A percentile compares a stretch with the other conserved stretches of the same genome.
These are phyloP conservation scores for Huntiella moniliformis DNA, from an alignment of 2,329 filamentous ascomycete species.

Conservation along the genomic window DNA sequence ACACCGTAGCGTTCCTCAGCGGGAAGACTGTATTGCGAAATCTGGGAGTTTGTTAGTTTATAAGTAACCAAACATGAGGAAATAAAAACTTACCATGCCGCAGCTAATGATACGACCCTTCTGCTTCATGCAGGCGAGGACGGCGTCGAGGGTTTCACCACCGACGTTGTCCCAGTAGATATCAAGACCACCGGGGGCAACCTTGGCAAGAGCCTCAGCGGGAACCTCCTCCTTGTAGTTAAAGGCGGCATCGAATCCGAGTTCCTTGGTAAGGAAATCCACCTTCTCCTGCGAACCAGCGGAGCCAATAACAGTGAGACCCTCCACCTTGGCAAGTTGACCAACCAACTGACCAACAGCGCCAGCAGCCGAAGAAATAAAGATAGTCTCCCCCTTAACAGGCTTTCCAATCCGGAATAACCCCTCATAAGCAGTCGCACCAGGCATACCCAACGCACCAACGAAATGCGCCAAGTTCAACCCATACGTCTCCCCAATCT, in stretches of 20 bases:
- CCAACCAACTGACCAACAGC: conserved; percentile 71
- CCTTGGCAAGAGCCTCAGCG: conserved; percentile 43
- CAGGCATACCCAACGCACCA: conserved; percentile 45
- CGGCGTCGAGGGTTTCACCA: conserved; percentile 31
- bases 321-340: conserved; percentile 66
- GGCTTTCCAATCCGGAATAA: conserved; percentile 45
- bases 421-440: conserved; percentile 52
- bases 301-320: conserved; percentile 59
- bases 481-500: conserved; percentile 50
- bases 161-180: conserved; percentile 40
- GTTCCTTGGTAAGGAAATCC: conserved; percentile 37
- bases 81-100: conserved; percentile 31
- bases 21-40: conserved; percentile 54
- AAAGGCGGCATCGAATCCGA: conserved; percentile 44
- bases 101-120: conserved; percentile 47
- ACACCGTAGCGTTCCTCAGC: conserved; percentile 41
- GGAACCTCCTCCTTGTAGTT: conserved; percentile 78
- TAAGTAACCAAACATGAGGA: neutral
- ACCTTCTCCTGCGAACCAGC: conserved; percentile 68
- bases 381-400: conserved; percentile 54
- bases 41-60: conserved; percentile 18
- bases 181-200: conserved; percentile 62
- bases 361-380: conserved; percentile 61
- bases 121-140: conserved; percentile 30
- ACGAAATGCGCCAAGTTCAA: conserved; percentile 50